Conservation (phyloP, 1,139 yeast species). For the Kazachstania sp. region DNA sequence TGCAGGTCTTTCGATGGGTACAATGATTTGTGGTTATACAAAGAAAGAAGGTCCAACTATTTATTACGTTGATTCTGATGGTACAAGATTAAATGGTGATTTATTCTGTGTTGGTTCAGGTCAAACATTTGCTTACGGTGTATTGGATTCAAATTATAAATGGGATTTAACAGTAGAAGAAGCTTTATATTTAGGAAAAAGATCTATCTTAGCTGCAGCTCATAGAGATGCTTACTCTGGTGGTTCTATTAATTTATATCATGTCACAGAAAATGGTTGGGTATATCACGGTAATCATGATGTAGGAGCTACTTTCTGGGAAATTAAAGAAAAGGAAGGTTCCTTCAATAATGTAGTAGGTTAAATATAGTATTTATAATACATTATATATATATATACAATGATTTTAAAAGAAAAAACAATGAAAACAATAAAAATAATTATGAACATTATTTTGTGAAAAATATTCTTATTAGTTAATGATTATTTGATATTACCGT, state of each 20-base stretch:
- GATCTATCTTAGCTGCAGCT: slow-evolving; percentile 94
- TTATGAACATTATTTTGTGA: neutral
- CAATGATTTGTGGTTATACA: slow-evolving; percentile 97
- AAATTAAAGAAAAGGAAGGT: slow-evolving; percentile 75
- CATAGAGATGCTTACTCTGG: slow-evolving; percentile 99
- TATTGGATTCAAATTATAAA: slow-evolving; percentile 78
- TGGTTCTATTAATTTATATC: slow-evolving; percentile 89
- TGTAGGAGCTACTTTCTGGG: slow-evolving; percentile 89
- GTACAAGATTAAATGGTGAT: slow-evolving; percentile 91
- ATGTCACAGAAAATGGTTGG: slow-evolving; percentile 93
- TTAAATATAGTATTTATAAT: slow-evolving; percentile 25
- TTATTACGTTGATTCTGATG: slow-evolving; percentile 95
- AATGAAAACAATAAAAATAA: too few species aligned
- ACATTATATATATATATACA: slow-evolving; percentile 2
- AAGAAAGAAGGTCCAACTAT: slow-evolving; percentile 92
- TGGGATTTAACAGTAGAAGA: slow-evolving; percentile 91
- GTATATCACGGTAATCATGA: slow-evolving; percentile 89
- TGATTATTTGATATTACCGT: neutral
- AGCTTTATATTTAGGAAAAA: slow-evolving; percentile 87
- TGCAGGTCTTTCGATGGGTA: slow-evolving; percentile 98
- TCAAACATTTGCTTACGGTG: slow-evolving; percentile 99
- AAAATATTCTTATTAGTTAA: neutral
- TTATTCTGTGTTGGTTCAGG: slow-evolving; percentile 98
- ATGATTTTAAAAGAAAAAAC: neutral
- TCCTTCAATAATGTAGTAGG: slow-evolving; percentile 85